Evolutionary conservation across 495 filamentous ascomycete genomes (phyloP).

Genomic region (Penicillium nucicola): DNA sequence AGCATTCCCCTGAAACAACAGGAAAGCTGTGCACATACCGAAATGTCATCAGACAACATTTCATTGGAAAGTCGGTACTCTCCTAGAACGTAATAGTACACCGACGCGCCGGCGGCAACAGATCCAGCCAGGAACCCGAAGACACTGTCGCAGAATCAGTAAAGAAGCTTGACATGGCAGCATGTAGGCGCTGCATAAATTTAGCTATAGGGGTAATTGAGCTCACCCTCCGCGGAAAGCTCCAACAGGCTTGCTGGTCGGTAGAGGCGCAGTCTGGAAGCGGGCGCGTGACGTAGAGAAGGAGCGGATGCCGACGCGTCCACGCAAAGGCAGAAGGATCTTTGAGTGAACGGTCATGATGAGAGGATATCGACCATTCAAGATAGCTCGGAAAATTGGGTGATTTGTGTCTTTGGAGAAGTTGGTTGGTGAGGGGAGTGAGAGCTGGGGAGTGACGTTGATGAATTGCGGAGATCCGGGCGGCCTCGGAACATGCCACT

Average conservation of each 20-base stretch:
- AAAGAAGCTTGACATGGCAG: not conserved
- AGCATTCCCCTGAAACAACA: not conserved
- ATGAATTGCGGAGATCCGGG: slow-evolving; percentile 18
- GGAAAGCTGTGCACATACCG: slow-evolving; percentile 57
- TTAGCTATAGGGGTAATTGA: not conserved
- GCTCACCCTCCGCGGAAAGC: slow-evolving; percentile 91
- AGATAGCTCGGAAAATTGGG: not conserved
- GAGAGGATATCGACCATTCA: slow-evolving; percentile 6
- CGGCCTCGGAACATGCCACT: slow-evolving; percentile 7
- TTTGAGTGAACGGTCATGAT: slow-evolving; percentile 25
- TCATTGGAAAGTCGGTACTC: slow-evolving; percentile 95
- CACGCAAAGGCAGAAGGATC: slow-evolving; percentile 21
- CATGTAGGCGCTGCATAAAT: not conserved
- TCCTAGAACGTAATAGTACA: slow-evolving; percentile 88
- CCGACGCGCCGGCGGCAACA: slow-evolving; percentile 69
- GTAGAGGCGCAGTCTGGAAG: slow-evolving; percentile 47
- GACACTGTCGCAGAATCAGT: slow-evolving; percentile 50
- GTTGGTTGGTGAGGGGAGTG: slow-evolving; percentile 13
- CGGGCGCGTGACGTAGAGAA: slow-evolving; percentile 37
- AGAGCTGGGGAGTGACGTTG: slow-evolving; percentile 33
- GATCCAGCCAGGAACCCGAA: slow-evolving; percentile 93
- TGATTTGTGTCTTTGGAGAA: slow-evolving; percentile 8
- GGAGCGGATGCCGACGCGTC: slow-evolving; percentile 25
- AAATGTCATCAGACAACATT: slow-evolving; percentile 92
- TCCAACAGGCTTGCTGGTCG: slow-evolving; percentile 77